Base-by-base conservation (phyloP, 352 stramenopile species). In the Globisporangium polare region DNA sequence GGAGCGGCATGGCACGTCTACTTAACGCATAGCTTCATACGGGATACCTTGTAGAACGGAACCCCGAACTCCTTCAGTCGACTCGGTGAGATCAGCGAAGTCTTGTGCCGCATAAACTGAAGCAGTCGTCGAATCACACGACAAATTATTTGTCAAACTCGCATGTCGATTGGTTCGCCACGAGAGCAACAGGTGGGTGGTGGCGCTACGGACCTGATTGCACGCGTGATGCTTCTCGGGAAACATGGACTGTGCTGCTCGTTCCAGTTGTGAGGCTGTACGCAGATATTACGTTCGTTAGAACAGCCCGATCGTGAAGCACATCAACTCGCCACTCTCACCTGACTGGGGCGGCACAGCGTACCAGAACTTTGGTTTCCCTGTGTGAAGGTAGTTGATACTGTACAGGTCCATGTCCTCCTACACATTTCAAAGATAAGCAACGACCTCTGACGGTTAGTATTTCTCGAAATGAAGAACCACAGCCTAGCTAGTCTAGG, bases 371-470 rank as follows among this genome's bases (percentile, higher is more conserved):
- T 98, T 98, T 49, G 91, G 88, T 22, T 89, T 93, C 41, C 93
- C 93, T 9, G 74, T 88, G 76, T 98, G 93, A 12, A 98, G 43
- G 67, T 97, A 98, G 73, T 98, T 98, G 68, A 98, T 97, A 49
- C 86, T 97, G 72, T 91, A 97, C 7, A 98, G 67, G 65, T 98
- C 93, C 77, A 98, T 96, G 65, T 98, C 93, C 71, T 98, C 93
- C 82, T 91, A 43, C 37, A 47, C 18, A 46, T 20, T 5, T 2
- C 18, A 46, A 5, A 46, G 33, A 17, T 13, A 15, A 39, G 9
- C 10, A 39, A 1, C 13, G 13, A 53, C 24, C 46, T 26, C 42
- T 49, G 42, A 15, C 29, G 29, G 29, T 33, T 12, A 39, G 33
- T 17, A 39, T 33, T 33, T 33, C 8, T 33, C 29, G 4, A 33